Evolutionary conservation across 2,329 filamentous ascomycete genomes (phyloP), one percentile per base, ranked within the genome.

Genomic region (Fusarium sp.): DNA sequence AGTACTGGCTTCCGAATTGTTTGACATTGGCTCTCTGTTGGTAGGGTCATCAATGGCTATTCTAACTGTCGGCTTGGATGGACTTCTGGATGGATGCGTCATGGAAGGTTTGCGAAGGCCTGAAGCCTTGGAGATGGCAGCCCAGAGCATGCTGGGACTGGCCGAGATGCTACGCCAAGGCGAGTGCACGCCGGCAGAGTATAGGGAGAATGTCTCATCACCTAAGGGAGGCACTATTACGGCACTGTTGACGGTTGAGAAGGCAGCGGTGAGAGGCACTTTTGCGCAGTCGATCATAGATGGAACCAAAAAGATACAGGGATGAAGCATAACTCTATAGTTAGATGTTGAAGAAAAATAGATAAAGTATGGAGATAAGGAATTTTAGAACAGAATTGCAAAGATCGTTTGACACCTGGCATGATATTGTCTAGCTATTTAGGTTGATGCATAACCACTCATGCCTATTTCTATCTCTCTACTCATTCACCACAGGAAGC

Each of bases 11-110:
- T 34, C 59, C 18, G 59, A 62, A 9, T n/a, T 62, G 29, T 62
- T 62, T 16, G 59, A 62, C 42, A 62, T 55, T 40, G 59, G 51
- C 31, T 57, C 59, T 13, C 20, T 62, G 33, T 33, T 62, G 6
- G 59, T 62, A 36, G 59, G 59, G 10, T 62, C 59, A 20, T 57
- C 59, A 33, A 55, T 55, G 51, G 59, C 59, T 13, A 57, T 62
- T 38, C 33, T 62, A 27, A 34, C 59, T 25, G 55, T 62, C 10
- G 40, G 33, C 9, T 40, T 62, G 46, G 59, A 62, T 29, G 59
- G 59, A 25, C 42, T 62, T 55, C 33, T 62, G 7, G 53, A 62
- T 36, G 59, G 59, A 16, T 55, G 51, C 25, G 59, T 62, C 23
- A 57, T 46, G 20, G 59, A 62, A n/a, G 59, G 59, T 14, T 33